Evolutionary conservation across 2,329 filamentous ascomycete species (phyloP), one percentile per base, ranked within the genome.

Genomic region (Phyllosticta citrichinensis): DNA sequence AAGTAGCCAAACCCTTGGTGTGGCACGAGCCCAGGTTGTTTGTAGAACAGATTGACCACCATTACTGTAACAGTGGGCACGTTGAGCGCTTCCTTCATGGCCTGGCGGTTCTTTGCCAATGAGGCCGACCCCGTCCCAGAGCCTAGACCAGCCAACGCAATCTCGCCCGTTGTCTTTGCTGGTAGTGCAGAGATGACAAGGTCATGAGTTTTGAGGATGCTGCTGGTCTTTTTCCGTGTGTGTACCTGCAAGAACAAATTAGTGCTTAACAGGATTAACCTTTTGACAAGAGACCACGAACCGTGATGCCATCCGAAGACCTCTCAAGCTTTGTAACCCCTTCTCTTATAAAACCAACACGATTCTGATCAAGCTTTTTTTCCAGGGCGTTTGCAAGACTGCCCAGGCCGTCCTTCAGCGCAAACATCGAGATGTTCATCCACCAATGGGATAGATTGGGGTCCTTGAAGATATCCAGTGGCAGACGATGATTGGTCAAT

Each of bases 1-100:
- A 99, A 83, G 73, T 97, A 97, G 65, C 94, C 94, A 70, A 97
- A 95, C 19, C 92, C 94, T 30, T 79, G 76, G 61, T 85, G 77
- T 14, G 83, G 82, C 56, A 89, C 79, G 40, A 96, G 76, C 62
- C 83, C 70, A 6, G 85, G 80, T 52, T 84, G 79, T 1, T 81
- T 77, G 73, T 87, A 99, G 81, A 87, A 97, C 55, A 99, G 80
- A 75, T 96, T 97, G 63, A 99, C 88, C 2, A 92, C 89, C 86
- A 92, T 92, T 66, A 97, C 91, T 33, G 87, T 92, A 30, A 93
- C 88, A 40, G 87, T 83, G 58, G 83, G 80, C 17, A 83, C 40
- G 6, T n/a, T n/a, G 12, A 47, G 17, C 40, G 40, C 17, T n/a
- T 47, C 40, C n/a, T n/a, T 3, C n/a, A 47, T 47, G 14, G n/a